Percentiles rank a stretch among this genome's conserved stretches.
Conservation (phyloP, 192 early-diverging fungal species). For the Diversispora epigaea region DNA sequence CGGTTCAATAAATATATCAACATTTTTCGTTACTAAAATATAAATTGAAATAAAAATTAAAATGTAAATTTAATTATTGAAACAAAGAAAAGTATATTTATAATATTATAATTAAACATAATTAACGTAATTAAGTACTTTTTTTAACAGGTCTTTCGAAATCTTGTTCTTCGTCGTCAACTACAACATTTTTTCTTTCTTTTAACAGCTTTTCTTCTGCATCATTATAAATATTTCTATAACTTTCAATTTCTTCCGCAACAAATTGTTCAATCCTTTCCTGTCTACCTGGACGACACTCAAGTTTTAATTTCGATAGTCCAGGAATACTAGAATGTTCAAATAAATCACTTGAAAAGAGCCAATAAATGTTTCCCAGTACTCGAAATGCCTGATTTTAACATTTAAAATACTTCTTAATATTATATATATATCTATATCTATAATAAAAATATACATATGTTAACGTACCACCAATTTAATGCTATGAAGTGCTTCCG, state of each 20-base stretch:
- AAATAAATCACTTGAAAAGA: conserved; percentile 54
- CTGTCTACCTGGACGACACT: conserved; percentile 39
- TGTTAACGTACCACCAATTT: conserved; percentile 9
- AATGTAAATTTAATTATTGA: neutral
- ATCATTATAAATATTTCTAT: conserved; percentile 33
- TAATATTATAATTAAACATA: neutral
- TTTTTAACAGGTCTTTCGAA: neutral
- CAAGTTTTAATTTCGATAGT: conserved; percentile 36
- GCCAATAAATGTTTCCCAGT: conserved; percentile 50
- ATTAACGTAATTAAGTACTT: neutral
- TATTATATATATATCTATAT: neutral
- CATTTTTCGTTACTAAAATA: neutral
- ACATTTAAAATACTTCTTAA: neutral
- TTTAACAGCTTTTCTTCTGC: conserved; percentile 16
- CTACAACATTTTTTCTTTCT: conserved; percentile 27
- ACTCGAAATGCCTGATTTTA: conserved; percentile 41
- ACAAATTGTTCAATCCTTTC: conserved; percentile 41
- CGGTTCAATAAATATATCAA: conserved; percentile 9
- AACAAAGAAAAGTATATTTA: neutral
- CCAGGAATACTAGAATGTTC: conserved; percentile 10
- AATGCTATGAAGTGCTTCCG: neutral
- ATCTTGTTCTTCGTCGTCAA: conserved; percentile 10
- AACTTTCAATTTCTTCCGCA: conserved; percentile 38
- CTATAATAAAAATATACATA: neutral
- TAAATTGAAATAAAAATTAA: neutral